Percentiles rank a stretch among this genome's conserved stretches.
Evolutionary conservation across 441 rosid species (phyloP).

Genomic region (Adansonia gregorii): DNA sequence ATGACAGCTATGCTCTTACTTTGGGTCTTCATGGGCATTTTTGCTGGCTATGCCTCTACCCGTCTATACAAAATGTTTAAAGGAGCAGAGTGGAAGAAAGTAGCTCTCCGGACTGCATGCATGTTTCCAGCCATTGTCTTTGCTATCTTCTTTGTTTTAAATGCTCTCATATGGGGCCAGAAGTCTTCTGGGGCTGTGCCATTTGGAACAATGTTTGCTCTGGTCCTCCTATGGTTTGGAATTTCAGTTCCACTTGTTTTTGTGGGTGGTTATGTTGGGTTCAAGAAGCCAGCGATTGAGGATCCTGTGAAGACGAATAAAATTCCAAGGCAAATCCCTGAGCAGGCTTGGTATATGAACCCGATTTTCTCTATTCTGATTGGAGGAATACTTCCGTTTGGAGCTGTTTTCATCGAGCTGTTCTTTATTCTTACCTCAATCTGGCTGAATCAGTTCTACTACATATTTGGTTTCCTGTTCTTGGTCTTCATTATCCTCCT

Average conservation of each 20-base stretch:
- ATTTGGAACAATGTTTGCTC: slow-evolving; percentile 67
- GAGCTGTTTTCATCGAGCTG: slow-evolving; percentile 67
- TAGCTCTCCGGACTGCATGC: slow-evolving; percentile 59
- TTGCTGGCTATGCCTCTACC: slow-evolving; percentile 59
- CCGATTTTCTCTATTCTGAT: slow-evolving; percentile 59
- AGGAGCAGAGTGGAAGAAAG: slow-evolving; percentile 65
- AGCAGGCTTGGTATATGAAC: slow-evolving; percentile 73
- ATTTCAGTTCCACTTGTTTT: slow-evolving; percentile 64
- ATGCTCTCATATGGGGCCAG: slow-evolving; percentile 70
- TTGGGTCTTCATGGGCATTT: slow-evolving; percentile 72
- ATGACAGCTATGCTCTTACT: slow-evolving; percentile 73
- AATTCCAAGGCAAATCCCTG: slow-evolving; percentile 71
- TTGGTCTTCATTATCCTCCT: slow-evolving; percentile 59
- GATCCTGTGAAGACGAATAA: slow-evolving; percentile 69
- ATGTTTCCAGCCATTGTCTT: slow-evolving; percentile 63
- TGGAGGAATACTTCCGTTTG: slow-evolving; percentile 63
- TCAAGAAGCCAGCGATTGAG: slow-evolving; percentile 58
- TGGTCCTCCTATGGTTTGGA: slow-evolving; percentile 67
- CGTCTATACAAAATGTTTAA: slow-evolving; percentile 61
- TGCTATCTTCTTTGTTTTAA: slow-evolving; percentile 55
- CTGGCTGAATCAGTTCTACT: slow-evolving; percentile 70
- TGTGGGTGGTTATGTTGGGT: slow-evolving; percentile 57
- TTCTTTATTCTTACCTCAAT: slow-evolving; percentile 72
- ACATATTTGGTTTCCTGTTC: slow-evolving; percentile 68
- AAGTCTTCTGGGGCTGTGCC: slow-evolving; percentile 71